Base-by-base conservation (phyloP, 345 rosid species). In the Aquilaria sinensis region DNA sequence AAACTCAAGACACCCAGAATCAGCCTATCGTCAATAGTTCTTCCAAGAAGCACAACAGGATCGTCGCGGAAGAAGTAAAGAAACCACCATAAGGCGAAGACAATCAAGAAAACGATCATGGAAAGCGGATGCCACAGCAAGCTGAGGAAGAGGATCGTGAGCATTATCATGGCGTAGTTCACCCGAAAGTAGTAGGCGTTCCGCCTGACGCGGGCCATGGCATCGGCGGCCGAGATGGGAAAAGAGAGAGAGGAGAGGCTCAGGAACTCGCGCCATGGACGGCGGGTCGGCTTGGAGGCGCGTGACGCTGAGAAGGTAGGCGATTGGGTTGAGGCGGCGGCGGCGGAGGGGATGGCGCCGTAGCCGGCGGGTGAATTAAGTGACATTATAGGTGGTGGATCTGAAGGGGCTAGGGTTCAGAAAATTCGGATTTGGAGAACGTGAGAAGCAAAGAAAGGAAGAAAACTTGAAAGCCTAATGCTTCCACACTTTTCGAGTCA, bases 91-190 rank as follows among this genome's bases (percentile, higher is more conserved):
- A 76, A 86, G 57, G 85, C 16, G 78, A 83, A 88, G 47, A 81
- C 76, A 59, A 79, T 41, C 53, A 88, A 58, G 37, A 90, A 88
- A 5, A 89, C 85, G 60, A 84, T 76, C 84, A 93, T 74, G 0
- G 98, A 88, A 32, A 77, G 47, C 0, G 98, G 97, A 58, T 90
- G 96, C 83, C 89, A 90, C 13, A 93, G 65, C 41, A 93, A 77
- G 76, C 92, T 81, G 12, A 85, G 74, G 69, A 93, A 93, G 65
- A 93, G 80, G 51, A 78, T 68, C 43, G 54, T 62, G 11, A 93
- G 87, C 63, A 80, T 63, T 51, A 76, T 57, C 68, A 90, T 69
- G 0, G 85, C 77, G 80, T 93, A 93, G 59, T 93, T 93, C 11
- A 77, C 79, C 47, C 97, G 84, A 83, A 93, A 93, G 72, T 90